Base-by-base conservation (phyloP, 495 filamentous ascomycete genomes). In the Daldinia loculata region DNA sequence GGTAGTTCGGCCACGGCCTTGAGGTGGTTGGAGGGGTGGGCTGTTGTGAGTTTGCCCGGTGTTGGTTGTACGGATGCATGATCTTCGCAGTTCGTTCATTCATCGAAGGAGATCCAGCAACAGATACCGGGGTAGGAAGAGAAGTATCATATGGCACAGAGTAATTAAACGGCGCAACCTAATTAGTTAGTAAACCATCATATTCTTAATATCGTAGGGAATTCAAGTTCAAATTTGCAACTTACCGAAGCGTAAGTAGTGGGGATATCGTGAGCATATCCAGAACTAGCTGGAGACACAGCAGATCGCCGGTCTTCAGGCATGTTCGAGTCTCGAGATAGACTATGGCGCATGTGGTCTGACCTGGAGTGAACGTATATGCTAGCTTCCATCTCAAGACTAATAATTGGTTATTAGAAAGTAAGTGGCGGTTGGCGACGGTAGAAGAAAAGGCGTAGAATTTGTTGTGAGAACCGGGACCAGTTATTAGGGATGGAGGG, bases 101-200 rank as follows among this genome's bases (percentile, higher is more conserved):
- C 58, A 82, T 66, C 52, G 79, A 79, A 36, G 83, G 83, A 34
- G 81, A 84, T 39, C 76, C 81, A 56, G 80, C 71, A 58, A 77
- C 74, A 53, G 83, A 85, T 0, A 82, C 79, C 4, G 83, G 83
- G 6, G 83, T 85, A 19, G 83, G 75, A 50, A 85, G 78, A n/a
- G 78, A 77, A 38, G 79, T 69, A 61, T 85, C 83, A 66, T 79
- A 77, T 36, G 77, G 63, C 3, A 77, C 79, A 19, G 83, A 77
- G 38, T 83, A 81, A 53, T 58, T 70, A 70, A 82, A 85, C 7
- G 81, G 79, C 38, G 83, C 77, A 12, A 84, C 78, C 67, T 80
- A 69, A 14, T 55, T 22, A 63, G 9, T 55, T 27, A 22, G 70
- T 76, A 27, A 77, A 70, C 48, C n/a, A 62, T 38, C 27, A 52